These are phyloP conservation scores for Termitomyces sp. DNA, from an alignment of 768 basidiomycete genomes.

Conservation along the genomic window DNA sequence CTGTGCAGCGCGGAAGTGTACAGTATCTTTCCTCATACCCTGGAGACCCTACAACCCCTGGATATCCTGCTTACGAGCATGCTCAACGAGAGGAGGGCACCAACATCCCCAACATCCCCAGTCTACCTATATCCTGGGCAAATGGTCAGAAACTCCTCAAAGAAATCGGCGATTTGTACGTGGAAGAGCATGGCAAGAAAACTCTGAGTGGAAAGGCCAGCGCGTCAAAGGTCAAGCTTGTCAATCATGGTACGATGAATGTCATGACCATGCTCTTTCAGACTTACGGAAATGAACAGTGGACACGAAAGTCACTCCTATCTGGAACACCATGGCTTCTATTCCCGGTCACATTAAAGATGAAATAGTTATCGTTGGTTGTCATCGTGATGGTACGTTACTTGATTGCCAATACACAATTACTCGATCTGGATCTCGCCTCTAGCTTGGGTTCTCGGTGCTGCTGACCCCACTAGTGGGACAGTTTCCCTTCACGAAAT, in stretches of 20 bases:
- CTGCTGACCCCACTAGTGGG: constrained; percentile 76
- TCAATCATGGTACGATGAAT: constrained; percentile 46
- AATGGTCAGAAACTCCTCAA: constrained; percentile 73
- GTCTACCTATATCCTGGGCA: constrained; percentile 85
- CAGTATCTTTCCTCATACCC: constrained; percentile 65
- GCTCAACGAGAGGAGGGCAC: constrained; percentile 56
- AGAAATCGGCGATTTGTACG: constrained; percentile 42
- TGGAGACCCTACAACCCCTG: constrained; percentile 85
- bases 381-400: constrained; percentile 76
- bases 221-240: constrained; percentile 41
- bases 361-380: constrained; percentile 84
- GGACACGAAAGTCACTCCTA: constrained; percentile 75
- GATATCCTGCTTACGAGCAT: constrained; percentile 82
- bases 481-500: constrained; percentile 78
- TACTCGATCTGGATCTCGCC: neutral
- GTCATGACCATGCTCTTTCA: neutral
- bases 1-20: constrained; percentile 85
- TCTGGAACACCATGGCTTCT: constrained; percentile 85
- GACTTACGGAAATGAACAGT: constrained; percentile 36
- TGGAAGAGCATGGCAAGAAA: constrained; percentile 23
- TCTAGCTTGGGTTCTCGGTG: constrained; percentile 75
- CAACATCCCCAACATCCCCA: constrained; percentile 75
- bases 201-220: constrained; percentile 50
- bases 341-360: constrained; percentile 82
- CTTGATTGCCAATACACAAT: neutral